phyloP scores from a whole-genome alignment of 2,329 filamentous ascomycete species.

The Epichloe baconii region DNA sequence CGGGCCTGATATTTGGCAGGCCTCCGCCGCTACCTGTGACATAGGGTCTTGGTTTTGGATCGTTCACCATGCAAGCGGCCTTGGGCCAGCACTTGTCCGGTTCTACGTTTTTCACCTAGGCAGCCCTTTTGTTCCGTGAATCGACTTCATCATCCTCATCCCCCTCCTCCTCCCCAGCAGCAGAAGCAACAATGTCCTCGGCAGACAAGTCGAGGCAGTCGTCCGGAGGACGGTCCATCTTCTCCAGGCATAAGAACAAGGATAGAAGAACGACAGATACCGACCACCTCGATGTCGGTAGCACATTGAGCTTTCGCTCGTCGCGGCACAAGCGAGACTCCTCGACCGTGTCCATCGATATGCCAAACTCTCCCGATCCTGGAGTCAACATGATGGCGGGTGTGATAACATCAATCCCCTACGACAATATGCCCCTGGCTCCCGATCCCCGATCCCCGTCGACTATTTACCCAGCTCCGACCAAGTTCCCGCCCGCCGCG shows the following conservation, averaged over 20 bases:
- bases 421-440: slow-evolving; percentile 58
- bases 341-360: slow-evolving; percentile 59
- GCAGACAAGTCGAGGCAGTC: slow-evolving; percentile 74
- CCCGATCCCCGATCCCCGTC: slow-evolving; percentile 55
- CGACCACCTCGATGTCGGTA: slow-evolving; percentile 46
- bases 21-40: slow-evolving; percentile 4
- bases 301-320: slow-evolving; percentile 50
- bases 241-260: slow-evolving; percentile 78
- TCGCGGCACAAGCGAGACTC: slow-evolving; percentile 66
- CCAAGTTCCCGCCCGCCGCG: slow-evolving; percentile 48
- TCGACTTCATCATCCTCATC: background rate
- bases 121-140: slow-evolving; percentile 4
- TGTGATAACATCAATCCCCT: slow-evolving; percentile 78
- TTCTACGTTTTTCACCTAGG: slow-evolving; percentile 20
- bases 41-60: slow-evolving; percentile 6
- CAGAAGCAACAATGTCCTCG: slow-evolving; percentile 37
- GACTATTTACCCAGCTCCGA: slow-evolving; percentile 61
- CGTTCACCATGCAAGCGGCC: slow-evolving; percentile 27
- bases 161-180: background rate
- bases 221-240: slow-evolving; percentile 65
- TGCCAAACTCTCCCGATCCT: slow-evolving; percentile 48
- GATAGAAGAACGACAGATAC: slow-evolving; percentile 48
- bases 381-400: slow-evolving; percentile 65
- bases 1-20: slow-evolving; percentile 1
- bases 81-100: slow-evolving; percentile 21